Evolutionary conservation across 192 early-diverging fungal genomes (phyloP), one percentile per base, ranked within the genome.

Genomic region (Dissophora globulifera): DNA sequence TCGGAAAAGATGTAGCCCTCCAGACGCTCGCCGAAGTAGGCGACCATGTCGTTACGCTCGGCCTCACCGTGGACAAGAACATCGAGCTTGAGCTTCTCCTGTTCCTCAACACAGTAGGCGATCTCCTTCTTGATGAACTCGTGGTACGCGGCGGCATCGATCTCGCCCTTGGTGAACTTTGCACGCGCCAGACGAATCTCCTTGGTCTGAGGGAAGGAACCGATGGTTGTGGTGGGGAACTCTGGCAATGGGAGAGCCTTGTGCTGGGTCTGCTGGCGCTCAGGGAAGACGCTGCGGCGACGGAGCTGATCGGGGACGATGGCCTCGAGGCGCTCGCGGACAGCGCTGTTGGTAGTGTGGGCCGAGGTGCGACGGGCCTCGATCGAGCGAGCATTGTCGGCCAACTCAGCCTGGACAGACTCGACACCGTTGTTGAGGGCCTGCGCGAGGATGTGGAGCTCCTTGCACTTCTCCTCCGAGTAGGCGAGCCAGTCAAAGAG

Each of bases 41-140:
- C 96, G 20, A 98, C 92, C 93, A 94, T 94, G 75, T 94, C 93
- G 51, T 89, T 94, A 82, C 97, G 93, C 85, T 99, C 97, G 60
- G 93, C 93, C 82, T 99, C 97, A 82, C 97, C 97, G 82, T 99
- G 97, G 53, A 99, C 97, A 35, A 99, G 81, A 58, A 99, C 93
- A 81, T 99, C 97, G 32, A 99, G 85, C 19, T 90, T 96, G 50
- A 91, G 79, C 48, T 89, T 71, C 78, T 99, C 96, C 78, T 99
- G 97, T 79, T 93, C 91, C 62, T 88, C 82, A 63, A 99, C 89
- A 82, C 89, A 88, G 78, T 87, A 83, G 53, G 89, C 82, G 50
- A 94, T 98, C 82, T 98, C 94, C 45, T 81, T 81, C 74, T 94
- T 91, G 61, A 99, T 89, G 80, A 94, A 95, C 48, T 82, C 75